A percentile compares a stretch with the other conserved stretches of the same genome.
These are phyloP conservation scores for Colletotrichum sp. DNA, from an alignment of 2,329 filamentous ascomycete species.

Conservation along the genomic window DNA sequence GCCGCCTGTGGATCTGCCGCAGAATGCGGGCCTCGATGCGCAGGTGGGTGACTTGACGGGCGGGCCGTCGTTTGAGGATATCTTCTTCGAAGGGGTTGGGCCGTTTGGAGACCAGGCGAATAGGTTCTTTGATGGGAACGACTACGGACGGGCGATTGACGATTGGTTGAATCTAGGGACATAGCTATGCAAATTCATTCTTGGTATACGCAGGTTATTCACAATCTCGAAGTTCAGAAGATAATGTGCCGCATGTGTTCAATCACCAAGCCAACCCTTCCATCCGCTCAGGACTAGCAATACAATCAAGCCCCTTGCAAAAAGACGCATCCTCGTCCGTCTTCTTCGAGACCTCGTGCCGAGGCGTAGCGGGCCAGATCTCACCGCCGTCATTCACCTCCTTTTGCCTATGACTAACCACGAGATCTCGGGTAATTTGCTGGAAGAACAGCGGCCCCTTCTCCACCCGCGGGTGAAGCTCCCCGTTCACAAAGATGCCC, in stretches of 20 bases:
- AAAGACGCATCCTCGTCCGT: background rate
- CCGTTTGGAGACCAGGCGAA: slow-evolving; percentile 27
- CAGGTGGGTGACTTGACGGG: background rate
- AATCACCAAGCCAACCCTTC: background rate
- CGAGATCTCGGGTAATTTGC: background rate
- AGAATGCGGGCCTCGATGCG: background rate
- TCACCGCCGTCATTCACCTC: background rate
- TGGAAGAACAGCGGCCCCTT: background rate
- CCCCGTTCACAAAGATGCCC: slow-evolving; percentile 55
- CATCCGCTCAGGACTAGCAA: background rate
- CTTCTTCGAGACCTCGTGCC: background rate
- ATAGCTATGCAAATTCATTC: background rate
- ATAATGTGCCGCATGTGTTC: fast-evolving
- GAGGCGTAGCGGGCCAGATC: background rate
- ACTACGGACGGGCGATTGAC: slow-evolving; percentile 38
- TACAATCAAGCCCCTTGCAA: background rate
- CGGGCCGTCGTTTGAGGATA: slow-evolving; percentile 19
- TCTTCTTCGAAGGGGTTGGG: slow-evolving; percentile 26
- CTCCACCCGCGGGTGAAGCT: slow-evolving; percentile 39
- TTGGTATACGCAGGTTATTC: background rate
- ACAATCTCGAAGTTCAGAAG: background rate
- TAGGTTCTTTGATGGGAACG: slow-evolving; percentile 36
- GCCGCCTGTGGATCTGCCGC: background rate
- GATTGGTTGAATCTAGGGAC: slow-evolving; percentile 31
- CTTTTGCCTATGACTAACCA: background rate